Evolutionary conservation across 768 basidiomycete genomes (phyloP).

Genomic region (Leucosporidium scottii): DNA sequence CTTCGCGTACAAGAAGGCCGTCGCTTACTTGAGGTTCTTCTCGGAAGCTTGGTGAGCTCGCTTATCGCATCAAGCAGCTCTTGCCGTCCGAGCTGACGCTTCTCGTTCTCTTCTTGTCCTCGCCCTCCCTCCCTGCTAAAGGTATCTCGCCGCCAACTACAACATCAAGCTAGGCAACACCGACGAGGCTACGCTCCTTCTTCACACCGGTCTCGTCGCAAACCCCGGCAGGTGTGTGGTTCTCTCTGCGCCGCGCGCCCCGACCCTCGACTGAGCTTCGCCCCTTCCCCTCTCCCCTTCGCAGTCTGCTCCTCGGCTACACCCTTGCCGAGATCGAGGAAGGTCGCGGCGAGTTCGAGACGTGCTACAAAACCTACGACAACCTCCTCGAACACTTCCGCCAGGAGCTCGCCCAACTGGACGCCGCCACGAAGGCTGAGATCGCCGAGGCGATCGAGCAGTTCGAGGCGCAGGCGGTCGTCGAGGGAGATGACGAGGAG

Average conservation of each 20-base stretch:
- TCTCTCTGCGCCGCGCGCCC: not conserved
- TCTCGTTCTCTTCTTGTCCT: no score
- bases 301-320: constrained; percentile 85
- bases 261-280: not conserved
- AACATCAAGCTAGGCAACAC: constrained; percentile 63
- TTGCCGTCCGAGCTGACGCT: not conserved
- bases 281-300: not conserved
- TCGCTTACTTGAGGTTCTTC: constrained; percentile 87
- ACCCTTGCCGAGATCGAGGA: constrained; percentile 72
- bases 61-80: not conserved
- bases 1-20: constrained; percentile 78
- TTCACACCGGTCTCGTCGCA: constrained; percentile 79
- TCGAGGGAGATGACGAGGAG: constrained; percentile 26
- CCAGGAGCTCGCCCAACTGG: constrained; percentile 39
- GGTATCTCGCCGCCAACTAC: constrained; percentile 88
- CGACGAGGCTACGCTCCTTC: constrained; percentile 72
- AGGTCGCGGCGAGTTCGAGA: constrained; percentile 56
- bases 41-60: constrained; percentile 77
- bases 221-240: constrained; percentile 64
- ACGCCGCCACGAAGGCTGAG: constrained; percentile 36
- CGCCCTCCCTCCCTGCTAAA: constrained; percentile 39
- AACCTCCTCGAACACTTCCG: constrained; percentile 63
- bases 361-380: constrained; percentile 66
- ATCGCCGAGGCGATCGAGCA: constrained; percentile 22
- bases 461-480: constrained; percentile 18